Percentiles rank a stretch among this genome's conserved stretches.
Evolutionary conservation across 345 rosid species (phyloP).

Genomic region (Gossypioides kirkii): DNA sequence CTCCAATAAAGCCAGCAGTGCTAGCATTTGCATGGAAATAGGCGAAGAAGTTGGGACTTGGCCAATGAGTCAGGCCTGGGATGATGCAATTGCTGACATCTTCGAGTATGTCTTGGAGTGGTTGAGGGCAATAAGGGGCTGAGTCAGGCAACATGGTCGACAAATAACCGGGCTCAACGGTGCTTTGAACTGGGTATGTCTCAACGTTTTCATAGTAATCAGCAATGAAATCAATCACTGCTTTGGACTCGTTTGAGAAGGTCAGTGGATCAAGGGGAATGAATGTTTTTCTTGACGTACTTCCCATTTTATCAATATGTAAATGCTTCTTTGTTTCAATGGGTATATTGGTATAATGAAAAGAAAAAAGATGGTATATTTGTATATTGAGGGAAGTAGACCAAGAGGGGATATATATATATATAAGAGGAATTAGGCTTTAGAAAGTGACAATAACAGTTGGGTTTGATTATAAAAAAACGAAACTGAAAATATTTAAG

Average conservation of each 20-base stretch:
- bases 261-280: constrained; percentile 11
- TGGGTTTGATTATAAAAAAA: too few species aligned
- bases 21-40: constrained; percentile 27
- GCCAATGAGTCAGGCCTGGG: constrained; percentile 34
- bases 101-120: constrained; percentile 17
- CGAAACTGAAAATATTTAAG: too few species aligned
- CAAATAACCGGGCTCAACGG: constrained; percentile 24
- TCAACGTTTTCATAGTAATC: constrained; percentile 24
- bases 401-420: too few species aligned
- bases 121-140: constrained; percentile 14
- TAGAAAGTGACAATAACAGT: too few species aligned
- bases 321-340: too few species aligned
- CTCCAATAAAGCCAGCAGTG: constrained; percentile 29
- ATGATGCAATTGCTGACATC: constrained; percentile 15
- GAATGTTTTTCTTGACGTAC: background rate
- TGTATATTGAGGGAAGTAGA: too few species aligned
- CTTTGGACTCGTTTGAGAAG: constrained; percentile 20
- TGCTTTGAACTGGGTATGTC: constrained; percentile 28
- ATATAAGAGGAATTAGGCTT: too few species aligned
- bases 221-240: constrained; percentile 22
- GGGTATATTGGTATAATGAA: too few species aligned
- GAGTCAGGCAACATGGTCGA: background rate
- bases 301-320: background rate
- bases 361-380: too few species aligned
- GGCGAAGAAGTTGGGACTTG: constrained; percentile 27